Conservation (phyloP, 257 asterid genomes). For the Nicotiana tomentosiformis region DNA sequence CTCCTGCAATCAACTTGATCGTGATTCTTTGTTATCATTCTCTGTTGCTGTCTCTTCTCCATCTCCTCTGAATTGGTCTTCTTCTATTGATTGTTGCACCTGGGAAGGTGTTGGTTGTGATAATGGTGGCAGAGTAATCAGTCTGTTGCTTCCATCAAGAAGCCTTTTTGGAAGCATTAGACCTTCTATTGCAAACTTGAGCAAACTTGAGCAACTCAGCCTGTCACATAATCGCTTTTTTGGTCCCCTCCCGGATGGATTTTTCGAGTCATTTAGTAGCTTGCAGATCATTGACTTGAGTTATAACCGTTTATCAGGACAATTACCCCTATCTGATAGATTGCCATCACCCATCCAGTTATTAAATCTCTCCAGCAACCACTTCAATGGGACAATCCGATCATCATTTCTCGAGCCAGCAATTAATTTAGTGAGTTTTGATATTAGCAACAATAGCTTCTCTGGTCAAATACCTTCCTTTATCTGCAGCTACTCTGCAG, state of each 20-base stretch:
- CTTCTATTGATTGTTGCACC: constrained; percentile 56
- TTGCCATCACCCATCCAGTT: constrained; percentile 34
- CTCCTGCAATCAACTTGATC: constrained; percentile 48
- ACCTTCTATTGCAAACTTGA: constrained; percentile 46
- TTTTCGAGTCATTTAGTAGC: constrained; percentile 38
- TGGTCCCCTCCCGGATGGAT: constrained; percentile 51
- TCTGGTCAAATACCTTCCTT: constrained; percentile 50
- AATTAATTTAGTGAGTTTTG: constrained; percentile 40
- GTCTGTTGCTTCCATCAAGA: constrained; percentile 55
- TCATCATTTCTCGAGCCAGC: constrained; percentile 44
- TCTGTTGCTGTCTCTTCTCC: constrained; percentile 30
- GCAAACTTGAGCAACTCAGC: constrained; percentile 42
- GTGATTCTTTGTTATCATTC: constrained; percentile 43
- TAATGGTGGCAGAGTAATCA: constrained; percentile 39
- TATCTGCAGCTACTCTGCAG: constrained; percentile 42
- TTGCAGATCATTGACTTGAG: constrained; percentile 58
- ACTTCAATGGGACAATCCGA: constrained; percentile 47
- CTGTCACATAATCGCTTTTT: constrained; percentile 56
- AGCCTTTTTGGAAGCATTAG: constrained; percentile 53
- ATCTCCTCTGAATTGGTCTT: constrained; percentile 60
- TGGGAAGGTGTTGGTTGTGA: constrained; percentile 92
- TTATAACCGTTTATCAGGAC: constrained; percentile 56
- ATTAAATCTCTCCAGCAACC: constrained; percentile 66
- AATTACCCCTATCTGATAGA: constrained; percentile 23
- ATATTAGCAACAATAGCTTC: constrained; percentile 77